These are phyloP conservation scores for Epichloe uncinata DNA, from an alignment of 2,329 filamentous ascomycete species.

Conservation along the genomic window DNA sequence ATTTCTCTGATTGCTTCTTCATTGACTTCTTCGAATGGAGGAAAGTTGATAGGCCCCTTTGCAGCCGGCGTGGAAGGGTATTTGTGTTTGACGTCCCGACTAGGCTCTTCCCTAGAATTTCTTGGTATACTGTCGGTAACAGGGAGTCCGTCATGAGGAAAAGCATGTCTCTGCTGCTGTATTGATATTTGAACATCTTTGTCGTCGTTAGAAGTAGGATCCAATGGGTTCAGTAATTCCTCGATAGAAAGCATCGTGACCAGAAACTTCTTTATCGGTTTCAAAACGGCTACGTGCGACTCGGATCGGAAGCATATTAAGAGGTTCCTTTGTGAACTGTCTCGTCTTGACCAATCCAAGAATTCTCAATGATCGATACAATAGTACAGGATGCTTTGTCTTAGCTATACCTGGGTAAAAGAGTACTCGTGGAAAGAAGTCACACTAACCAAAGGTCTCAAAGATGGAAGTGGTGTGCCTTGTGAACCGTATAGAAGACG, in stretches of 20 bases:
- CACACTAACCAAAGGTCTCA: background rate
- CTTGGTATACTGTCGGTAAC: background rate
- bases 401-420: background rate
- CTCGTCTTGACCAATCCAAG: background rate
- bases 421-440: background rate
- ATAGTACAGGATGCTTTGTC: background rate
- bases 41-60: constrained; percentile 41
- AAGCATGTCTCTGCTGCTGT: background rate
- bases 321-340: background rate
- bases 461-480: background rate
- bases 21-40: constrained; percentile 56
- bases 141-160: background rate
- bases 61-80: background rate
- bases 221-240: constrained; percentile 3
- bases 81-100: background rate
- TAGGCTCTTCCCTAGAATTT: background rate
- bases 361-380: background rate
- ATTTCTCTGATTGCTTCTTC: constrained; percentile 29
- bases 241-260: constrained; percentile 1
- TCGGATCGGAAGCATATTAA: background rate
- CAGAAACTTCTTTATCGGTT: background rate
- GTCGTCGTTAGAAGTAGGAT: background rate
- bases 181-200: background rate
- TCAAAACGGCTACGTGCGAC: background rate
- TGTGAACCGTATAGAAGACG: background rate